Evolutionary conservation across 177 flowering plant genomes (phyloP).

Genomic region (Vitis hybrid): DNA sequence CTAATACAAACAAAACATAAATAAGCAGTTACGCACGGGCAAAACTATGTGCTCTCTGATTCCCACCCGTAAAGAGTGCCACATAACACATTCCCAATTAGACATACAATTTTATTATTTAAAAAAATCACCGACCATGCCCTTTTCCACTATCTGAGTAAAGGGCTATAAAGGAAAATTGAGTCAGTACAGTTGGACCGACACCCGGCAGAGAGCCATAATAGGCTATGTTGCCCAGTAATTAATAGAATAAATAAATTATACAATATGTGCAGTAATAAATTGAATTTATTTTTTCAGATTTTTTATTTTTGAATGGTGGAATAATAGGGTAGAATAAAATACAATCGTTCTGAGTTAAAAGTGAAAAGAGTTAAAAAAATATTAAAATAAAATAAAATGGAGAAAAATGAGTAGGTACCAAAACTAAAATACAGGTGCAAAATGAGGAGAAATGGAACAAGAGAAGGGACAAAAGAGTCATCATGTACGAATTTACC

Average conservation of each 20-base stretch:
- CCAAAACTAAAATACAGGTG: not conserved
- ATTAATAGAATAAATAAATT: not conserved
- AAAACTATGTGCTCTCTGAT: no score
- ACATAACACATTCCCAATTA: no score
- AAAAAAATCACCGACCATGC: no score
- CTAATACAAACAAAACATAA: not conserved
- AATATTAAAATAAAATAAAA: slow-evolving; percentile 12
- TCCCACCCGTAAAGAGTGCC: no score
- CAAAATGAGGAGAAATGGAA: slow-evolving; percentile 9
- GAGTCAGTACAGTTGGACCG: no score
- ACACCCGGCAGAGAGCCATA: not conserved
- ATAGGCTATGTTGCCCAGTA: not conserved
- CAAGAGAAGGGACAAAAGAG: slow-evolving; percentile 5
- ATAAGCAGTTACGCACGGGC: no score
- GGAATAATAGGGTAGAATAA: slow-evolving; percentile 46
- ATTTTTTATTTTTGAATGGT: slow-evolving; percentile 31
- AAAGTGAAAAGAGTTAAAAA: slow-evolving; percentile 11
- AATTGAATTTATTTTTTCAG: slow-evolving; percentile 20
- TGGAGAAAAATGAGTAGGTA: slow-evolving; percentile 15
- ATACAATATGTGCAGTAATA: not conserved
- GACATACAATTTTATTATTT: no score
- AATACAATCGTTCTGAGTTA: slow-evolving; percentile 22
- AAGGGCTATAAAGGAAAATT: no score
- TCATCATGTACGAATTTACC: slow-evolving; percentile 30
- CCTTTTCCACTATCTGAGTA: no score